Base-by-base conservation (phyloP, 2,329 filamentous ascomycete species). In the Massarina eburnea region DNA sequence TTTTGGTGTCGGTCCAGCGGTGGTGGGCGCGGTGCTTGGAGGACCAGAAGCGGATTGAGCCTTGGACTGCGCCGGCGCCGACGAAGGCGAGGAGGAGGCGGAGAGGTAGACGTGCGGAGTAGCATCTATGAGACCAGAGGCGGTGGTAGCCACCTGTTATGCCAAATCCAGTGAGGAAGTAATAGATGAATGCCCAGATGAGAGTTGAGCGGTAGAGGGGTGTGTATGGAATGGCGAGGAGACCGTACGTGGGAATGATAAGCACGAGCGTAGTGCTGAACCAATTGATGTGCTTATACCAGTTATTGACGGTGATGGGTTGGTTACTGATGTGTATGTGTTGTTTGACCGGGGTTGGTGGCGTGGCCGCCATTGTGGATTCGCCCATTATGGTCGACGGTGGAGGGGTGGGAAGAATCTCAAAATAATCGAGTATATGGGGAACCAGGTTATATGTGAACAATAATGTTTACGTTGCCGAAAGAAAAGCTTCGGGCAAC, bases 251-350 rank as follows among this genome's bases (percentile, higher is more conserved):
- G 33, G 91, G 91, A 30, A 95, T 78, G 47, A 86, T 75, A 55
- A 95, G 71, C 66, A 95, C 91, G 69, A 95, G 82, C 50, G 77
- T 81, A 45, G 88, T 84, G 72, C 94, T 95, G 56, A 95, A 80
- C 90, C 91, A 95, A 79, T 95, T 90, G 76, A 96, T 81, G 67
- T 95, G 90, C 73, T 90, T 85, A 74, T 91, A 83, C 88, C 88
- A 92, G 76, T 95, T 95, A 56, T 76, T 73, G 71, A 49, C 14
- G 15, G 46, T 49, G 20, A 94, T 85, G 51, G 86, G 85, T 54
- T 81, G 80, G 49, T 92, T 88, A 54, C 88, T 82, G 71, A 94
- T 91, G 72, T 94, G 89, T 64, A 84, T 79, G 74, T 92, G 94
- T 12, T 84, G 79, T 74, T 91, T 92, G n/a, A 7, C 3, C 12